Percentiles rank a stretch among this genome's conserved stretches.
Evolutionary conservation across 2,329 filamentous ascomycete species (phyloP).

Genomic region (Fusarium clavum): DNA sequence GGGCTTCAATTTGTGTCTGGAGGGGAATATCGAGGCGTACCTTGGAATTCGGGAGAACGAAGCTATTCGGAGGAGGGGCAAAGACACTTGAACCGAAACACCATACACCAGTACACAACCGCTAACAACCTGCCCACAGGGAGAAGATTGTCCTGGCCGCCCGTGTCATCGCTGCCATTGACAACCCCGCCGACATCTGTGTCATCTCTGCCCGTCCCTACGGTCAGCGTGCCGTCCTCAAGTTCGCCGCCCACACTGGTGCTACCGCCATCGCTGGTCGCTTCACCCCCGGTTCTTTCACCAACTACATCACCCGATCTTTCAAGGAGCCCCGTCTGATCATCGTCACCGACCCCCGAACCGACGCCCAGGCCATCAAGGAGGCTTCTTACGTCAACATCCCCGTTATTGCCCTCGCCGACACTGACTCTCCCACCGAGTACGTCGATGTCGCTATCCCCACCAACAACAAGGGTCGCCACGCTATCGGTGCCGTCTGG

Average conservation of each 20-base stretch:
- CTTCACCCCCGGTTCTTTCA: constrained; percentile 99
- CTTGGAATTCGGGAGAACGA: background rate
- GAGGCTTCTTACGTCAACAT: constrained; percentile 99
- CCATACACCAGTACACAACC: constrained; percentile 14
- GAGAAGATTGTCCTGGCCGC: constrained; percentile 99
- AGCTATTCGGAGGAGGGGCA: constrained; percentile 39
- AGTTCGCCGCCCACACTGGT: constrained; percentile 99
- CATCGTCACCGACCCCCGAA: constrained; percentile 99
- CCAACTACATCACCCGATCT: constrained; percentile 99
- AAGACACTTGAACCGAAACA: constrained; percentile 37
- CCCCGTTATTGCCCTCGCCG: constrained; percentile 98
- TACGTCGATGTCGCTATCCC: constrained; percentile 99
- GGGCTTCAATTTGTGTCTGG: background rate
- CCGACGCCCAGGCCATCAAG: constrained; percentile 99
- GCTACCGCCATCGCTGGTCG: constrained; percentile 98
- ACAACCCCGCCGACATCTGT: constrained; percentile 99
- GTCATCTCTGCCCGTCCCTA: constrained; percentile 99
- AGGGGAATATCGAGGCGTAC: background rate
- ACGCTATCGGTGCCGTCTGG: constrained; percentile 98
- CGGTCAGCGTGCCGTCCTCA: constrained; percentile 98
- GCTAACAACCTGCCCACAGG: constrained; percentile 64
- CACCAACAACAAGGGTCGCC: constrained; percentile 99
- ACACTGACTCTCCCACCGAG: constrained; percentile 99
- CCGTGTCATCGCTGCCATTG: constrained; percentile 97
- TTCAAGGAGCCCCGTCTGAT: constrained; percentile 99